Evolutionary conservation across 768 basidiomycete genomes (phyloP).

Genomic region (Imleria badia): DNA sequence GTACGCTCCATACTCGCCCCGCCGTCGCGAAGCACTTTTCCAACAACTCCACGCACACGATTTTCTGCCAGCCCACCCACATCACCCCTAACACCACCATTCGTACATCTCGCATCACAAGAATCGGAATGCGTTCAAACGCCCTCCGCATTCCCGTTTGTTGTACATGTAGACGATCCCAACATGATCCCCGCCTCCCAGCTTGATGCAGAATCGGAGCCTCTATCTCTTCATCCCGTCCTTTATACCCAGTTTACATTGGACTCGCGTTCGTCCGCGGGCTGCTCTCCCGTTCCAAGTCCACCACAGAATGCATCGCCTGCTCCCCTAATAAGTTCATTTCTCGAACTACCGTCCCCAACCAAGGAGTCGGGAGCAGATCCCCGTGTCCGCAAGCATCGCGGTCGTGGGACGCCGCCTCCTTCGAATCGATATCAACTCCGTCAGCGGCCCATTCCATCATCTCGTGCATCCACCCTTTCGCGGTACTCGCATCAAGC

Average conservation of each 20-base stretch:
- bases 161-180: slow-evolving; percentile 31
- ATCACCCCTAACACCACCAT: slow-evolving; percentile 31
- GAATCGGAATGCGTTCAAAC: slow-evolving; percentile 49
- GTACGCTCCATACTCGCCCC: slow-evolving; percentile 15
- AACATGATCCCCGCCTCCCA: slow-evolving; percentile 38
- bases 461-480: slow-evolving; percentile 13
- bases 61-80: slow-evolving; percentile 22
- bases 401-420: slow-evolving; percentile 3
- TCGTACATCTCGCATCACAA: slow-evolving; percentile 38
- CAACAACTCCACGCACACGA: slow-evolving; percentile 5
- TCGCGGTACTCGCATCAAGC: slow-evolving; percentile 21
- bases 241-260: slow-evolving; percentile 40
- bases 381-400: slow-evolving; percentile 12
- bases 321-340: slow-evolving; percentile 1
- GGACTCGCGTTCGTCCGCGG: slow-evolving; percentile 17
- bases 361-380: slow-evolving; percentile 4
- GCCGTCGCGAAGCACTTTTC: slow-evolving; percentile 4
- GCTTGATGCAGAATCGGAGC: slow-evolving; percentile 34
- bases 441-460: slow-evolving; percentile 27
- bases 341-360: slow-evolving; percentile 9
- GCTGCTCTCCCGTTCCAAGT: slow-evolving; percentile 2
- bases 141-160: slow-evolving; percentile 37
- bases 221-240: slow-evolving; percentile 29
- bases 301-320: slow-evolving; percentile 9
- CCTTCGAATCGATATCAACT: slow-evolving; percentile 29